Percentiles rank a stretch among this genome's conserved stretches.
Conservation (phyloP, 768 basidiomycete species). For the Pholiota molesta region DNA sequence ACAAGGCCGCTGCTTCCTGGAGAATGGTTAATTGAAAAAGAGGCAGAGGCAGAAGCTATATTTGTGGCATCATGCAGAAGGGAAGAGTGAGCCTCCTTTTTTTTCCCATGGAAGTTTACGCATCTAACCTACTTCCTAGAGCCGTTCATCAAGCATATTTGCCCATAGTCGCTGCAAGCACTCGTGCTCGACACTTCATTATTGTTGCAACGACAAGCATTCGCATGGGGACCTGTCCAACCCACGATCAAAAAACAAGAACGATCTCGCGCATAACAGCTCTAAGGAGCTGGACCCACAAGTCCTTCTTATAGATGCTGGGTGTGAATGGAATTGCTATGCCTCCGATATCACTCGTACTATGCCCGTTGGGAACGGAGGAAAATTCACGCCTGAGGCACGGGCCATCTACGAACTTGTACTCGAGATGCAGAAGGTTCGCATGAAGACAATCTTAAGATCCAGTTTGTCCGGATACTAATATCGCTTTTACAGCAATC, state of each 20-base stretch:
- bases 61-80: conserved; percentile 90
- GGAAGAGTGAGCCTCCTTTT: conserved; percentile 66
- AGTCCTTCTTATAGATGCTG: conserved; percentile 91
- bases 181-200: conserved; percentile 91
- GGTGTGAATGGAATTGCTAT: conserved; percentile 78
- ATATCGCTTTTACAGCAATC: conserved; percentile 49
- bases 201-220: conserved; percentile 91
- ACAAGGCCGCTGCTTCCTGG: conserved; percentile 62
- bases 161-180: conserved; percentile 89
- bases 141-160: conserved; percentile 88
- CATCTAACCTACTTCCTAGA: conserved; percentile 39
- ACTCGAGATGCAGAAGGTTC: conserved; percentile 85
- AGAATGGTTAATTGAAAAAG: conserved; percentile 90
- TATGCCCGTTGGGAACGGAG: conserved; percentile 93
- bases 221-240: conserved; percentile 80
- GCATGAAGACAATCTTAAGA: conserved; percentile 15
- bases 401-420: conserved; percentile 87
- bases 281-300: conserved; percentile 55
- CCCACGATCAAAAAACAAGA: conserved; percentile 59
- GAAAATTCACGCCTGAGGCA: conserved; percentile 83
- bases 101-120: neutral
- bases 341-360: conserved; percentile 71
- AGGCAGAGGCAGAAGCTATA: conserved; percentile 92
- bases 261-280: conserved; percentile 44
- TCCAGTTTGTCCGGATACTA: conserved; percentile 3